These are phyloP conservation scores for Leptographium flavum DNA, from an alignment of 2,329 filamentous ascomycete species.

Conservation along the genomic window DNA sequence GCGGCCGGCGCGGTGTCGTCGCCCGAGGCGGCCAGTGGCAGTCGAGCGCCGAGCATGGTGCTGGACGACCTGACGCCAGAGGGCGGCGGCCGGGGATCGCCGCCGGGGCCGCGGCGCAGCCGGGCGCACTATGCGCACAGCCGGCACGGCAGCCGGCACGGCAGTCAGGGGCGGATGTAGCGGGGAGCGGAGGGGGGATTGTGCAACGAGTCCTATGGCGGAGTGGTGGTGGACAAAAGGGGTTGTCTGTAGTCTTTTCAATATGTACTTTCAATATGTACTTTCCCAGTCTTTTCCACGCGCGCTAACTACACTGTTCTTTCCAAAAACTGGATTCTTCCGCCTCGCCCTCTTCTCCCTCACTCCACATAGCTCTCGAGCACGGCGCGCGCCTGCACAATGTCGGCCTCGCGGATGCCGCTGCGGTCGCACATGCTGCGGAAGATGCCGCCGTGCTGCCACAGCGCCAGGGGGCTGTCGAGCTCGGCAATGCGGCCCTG, in stretches of 20 bases:
- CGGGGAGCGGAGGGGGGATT: no score
- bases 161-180: conserved; percentile 6
- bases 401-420: conserved; percentile 51
- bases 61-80: conserved; percentile 81
- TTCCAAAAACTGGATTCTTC: no score
- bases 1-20: conserved; percentile 44
- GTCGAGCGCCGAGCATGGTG: conserved; percentile 74
- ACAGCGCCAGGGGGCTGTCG: conserved; percentile 61
- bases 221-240: no score
- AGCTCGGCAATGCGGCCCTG: conserved; percentile 76
- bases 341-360: not conserved
- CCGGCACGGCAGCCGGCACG: conserved; percentile 15
- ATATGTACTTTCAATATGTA: no score
- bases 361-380: conserved; percentile 10
- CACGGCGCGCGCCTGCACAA: conserved; percentile 23
- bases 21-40: conserved; percentile 43
- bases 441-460: conserved; percentile 58
- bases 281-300: no score
- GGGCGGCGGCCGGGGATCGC: conserved; percentile 40
- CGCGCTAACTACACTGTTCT: no score
- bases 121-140: no score
- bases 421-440: conserved; percentile 79
- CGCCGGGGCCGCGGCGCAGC: conserved; percentile 18
- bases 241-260: no score
- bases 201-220: no score